phyloP scores from a whole-genome alignment of 2,329 filamentous ascomycete species.

The Colletotrichum tofieldiae region DNA sequence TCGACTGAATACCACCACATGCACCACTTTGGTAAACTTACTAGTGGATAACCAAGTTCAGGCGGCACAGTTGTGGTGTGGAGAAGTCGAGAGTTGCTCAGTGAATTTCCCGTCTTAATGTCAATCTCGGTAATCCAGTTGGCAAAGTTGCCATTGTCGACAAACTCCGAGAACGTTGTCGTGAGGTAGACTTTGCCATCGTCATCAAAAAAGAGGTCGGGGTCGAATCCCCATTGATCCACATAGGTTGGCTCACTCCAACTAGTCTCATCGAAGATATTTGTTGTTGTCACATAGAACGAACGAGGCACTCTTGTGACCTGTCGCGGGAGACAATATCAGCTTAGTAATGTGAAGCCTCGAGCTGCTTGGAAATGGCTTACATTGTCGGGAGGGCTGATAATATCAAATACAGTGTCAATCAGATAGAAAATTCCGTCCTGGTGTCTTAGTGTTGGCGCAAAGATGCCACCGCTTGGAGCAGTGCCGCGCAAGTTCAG shows the following conservation, averaged over 20 bases:
- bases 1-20: slow-evolving; percentile 52
- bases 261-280: slow-evolving; percentile 41
- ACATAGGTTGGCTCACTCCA: slow-evolving; percentile 43
- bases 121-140: slow-evolving; percentile 44
- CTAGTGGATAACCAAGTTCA: slow-evolving; percentile 52
- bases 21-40: slow-evolving; percentile 50
- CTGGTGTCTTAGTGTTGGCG: slow-evolving; percentile 38
- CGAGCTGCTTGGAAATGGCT: background rate
- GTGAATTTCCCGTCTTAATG: slow-evolving; percentile 41
- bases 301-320: slow-evolving; percentile 39
- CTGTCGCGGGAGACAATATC: background rate
- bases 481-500: slow-evolving; percentile 41
- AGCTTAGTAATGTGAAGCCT: accelerated
- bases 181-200: slow-evolving; percentile 42
- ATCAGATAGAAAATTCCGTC: slow-evolving; percentile 40
- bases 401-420: slow-evolving; percentile 39
- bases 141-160: slow-evolving; percentile 40
- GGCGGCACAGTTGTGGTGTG: slow-evolving; percentile 41
- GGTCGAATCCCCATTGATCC: slow-evolving; percentile 43
- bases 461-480: slow-evolving; percentile 42
- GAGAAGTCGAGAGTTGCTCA: slow-evolving; percentile 37
- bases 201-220: slow-evolving; percentile 41
- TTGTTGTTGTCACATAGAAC: slow-evolving; percentile 39
- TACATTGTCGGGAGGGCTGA: slow-evolving; percentile 42
- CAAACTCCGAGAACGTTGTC: slow-evolving; percentile 33